Evolutionary conservation across 2,329 filamentous ascomycete genomes (phyloP).

Genomic region (Colletotrichum lentis): DNA sequence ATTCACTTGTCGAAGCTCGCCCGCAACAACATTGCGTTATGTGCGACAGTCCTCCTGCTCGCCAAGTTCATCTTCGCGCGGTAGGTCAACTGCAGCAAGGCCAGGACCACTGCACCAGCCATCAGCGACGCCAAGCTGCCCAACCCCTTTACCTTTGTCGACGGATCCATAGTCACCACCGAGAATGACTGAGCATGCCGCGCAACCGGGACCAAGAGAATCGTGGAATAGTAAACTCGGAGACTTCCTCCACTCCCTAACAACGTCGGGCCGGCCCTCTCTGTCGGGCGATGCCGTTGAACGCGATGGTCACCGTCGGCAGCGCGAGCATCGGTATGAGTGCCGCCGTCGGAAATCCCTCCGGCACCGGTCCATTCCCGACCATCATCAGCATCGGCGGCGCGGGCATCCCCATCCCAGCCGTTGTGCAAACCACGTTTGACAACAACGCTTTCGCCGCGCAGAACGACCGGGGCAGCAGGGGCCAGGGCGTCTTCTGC

Average conservation of each 20-base stretch:
- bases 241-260: conserved; percentile 55
- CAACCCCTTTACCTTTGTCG: conserved; percentile 58
- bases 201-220: conserved; percentile 56
- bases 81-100: conserved; percentile 48
- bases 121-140: conserved; percentile 52
- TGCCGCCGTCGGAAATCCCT: conserved; percentile 53
- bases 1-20: background rate
- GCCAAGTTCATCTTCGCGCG: conserved; percentile 50
- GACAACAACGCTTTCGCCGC: conserved; percentile 65
- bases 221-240: conserved; percentile 62
- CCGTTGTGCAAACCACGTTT: conserved; percentile 66
- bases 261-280: conserved; percentile 55
- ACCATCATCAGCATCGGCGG: conserved; percentile 67
- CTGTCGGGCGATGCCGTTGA: conserved; percentile 54
- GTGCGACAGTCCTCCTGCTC: conserved; percentile 36
- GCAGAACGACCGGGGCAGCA: conserved; percentile 56
- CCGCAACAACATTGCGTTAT: background rate
- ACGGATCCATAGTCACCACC: conserved; percentile 54
- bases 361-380: conserved; percentile 57
- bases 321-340: conserved; percentile 57
- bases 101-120: conserved; percentile 47
- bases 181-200: conserved; percentile 59
- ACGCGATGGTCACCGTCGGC: conserved; percentile 55
- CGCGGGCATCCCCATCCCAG: conserved; percentile 63
- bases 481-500: conserved; percentile 67